Base-by-base conservation (phyloP, 331 rosid species). In the Quercus phellos region DNA sequence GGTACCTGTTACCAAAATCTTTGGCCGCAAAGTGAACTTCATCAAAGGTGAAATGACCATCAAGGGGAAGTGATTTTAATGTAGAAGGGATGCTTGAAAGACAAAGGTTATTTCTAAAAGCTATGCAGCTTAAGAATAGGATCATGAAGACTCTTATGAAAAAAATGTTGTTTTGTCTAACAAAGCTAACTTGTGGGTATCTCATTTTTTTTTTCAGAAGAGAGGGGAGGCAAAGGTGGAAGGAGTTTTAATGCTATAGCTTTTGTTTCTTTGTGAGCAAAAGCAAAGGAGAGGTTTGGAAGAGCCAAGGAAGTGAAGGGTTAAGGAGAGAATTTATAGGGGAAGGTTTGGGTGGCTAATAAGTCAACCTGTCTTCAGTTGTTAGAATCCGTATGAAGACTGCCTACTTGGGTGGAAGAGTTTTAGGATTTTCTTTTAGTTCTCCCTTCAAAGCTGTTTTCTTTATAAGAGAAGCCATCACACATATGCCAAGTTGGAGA, bases 1-100 rank as follows among this genome's bases (percentile, higher is more conserved):
- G 94, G 76, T 87, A 90, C 84, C 94, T 82, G 64, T 92, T 94
- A 18, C 99, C 99, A 50, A 94, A 94, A 81, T 94, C 99, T 78
- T 68, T 82, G 46, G 97, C 89, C 68, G 90, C 96, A 69, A 86
- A 87, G 74, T 84, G 82, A 29, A 86, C 85, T 74, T 88, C 82
- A 35, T 89, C 88, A 82, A 90, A 92, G 74, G 83, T 87, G 70
- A 94, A 87, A 87, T 88, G 86, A 59, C 99, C 99, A 24, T 90
- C 85, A 64, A 94, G 82, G 35, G 90, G 85, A 83, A 94, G 89
- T 82, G 89, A 59, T 70, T 81, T 86, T 19, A 94, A 58, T 6
- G 97, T 81, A 77, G 86, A 82, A 70, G 90, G 84, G 72, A 78
- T 72, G 24, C 80, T 78, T 16, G 97, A 87, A 71, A 84, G 81